Evolutionary conservation across 2,329 filamentous ascomycete genomes (phyloP).

Genomic region (Acarospora socialis): DNA sequence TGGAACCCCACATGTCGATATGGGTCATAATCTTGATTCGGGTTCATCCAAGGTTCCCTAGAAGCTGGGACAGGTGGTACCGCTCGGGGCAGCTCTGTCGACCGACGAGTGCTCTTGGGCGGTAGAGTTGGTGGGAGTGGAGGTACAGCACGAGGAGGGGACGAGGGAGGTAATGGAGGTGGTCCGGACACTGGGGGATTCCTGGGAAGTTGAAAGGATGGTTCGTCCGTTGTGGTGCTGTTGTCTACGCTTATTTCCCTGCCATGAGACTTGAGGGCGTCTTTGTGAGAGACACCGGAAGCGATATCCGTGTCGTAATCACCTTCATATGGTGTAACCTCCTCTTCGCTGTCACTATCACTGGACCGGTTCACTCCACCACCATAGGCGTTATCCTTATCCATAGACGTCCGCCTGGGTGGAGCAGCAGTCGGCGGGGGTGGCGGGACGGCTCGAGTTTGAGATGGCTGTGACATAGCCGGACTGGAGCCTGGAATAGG

Average conservation of each 20-base stretch:
- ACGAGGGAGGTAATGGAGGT: slow-evolving; percentile 22
- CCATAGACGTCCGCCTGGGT: slow-evolving; percentile 1
- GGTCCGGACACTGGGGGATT: slow-evolving; percentile 20
- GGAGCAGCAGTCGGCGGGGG: slow-evolving; percentile 29
- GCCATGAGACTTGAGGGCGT: slow-evolving; percentile 71
- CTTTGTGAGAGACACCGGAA: slow-evolving; percentile 84
- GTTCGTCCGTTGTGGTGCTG: slow-evolving; percentile 41
- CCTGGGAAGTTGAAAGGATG: slow-evolving; percentile 30
- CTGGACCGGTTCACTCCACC: neutral
- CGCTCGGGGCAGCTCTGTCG: slow-evolving; percentile 55
- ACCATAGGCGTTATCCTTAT: neutral
- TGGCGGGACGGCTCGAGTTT: slow-evolving; percentile 31
- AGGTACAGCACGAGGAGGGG: slow-evolving; percentile 28
- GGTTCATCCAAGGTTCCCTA: slow-evolving; percentile 30
- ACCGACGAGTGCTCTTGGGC: slow-evolving; percentile 43
- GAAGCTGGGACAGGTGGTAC: slow-evolving; percentile 52
- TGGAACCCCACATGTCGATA: slow-evolving; percentile 36
- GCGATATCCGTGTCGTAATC: slow-evolving; percentile 97
- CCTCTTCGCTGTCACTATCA: slow-evolving; percentile 54
- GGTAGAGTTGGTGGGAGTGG: slow-evolving; percentile 31
- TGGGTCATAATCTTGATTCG: slow-evolving; percentile 36
- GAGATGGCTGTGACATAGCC: slow-evolving; percentile 18
- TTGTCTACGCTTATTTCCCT: slow-evolving; percentile 60
- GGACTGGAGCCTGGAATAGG: slow-evolving; percentile 41
- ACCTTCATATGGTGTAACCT: slow-evolving; percentile 87